These are phyloP conservation scores for Hansenula sp. DNA, from an alignment of 1,139 yeast species.

Conservation along the genomic window DNA sequence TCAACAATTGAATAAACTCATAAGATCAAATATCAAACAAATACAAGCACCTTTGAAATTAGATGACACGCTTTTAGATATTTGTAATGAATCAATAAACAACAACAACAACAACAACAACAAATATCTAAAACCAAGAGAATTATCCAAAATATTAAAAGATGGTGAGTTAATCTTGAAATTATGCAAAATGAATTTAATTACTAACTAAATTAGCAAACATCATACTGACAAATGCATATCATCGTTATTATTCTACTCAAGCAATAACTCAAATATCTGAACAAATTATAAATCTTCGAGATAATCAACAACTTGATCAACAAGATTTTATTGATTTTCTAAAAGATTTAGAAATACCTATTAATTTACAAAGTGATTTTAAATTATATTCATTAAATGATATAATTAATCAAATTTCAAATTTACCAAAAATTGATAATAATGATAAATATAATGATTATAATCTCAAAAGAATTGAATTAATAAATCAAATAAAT, in stretches of 20 bases:
- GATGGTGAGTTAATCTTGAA: not conserved
- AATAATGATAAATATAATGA: constrained; percentile 1
- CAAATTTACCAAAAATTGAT: constrained; percentile 11
- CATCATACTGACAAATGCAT: constrained; percentile 5
- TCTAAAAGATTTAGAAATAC: constrained; percentile 10
- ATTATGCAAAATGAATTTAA: not conserved
- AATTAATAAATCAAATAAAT: constrained; percentile 5
- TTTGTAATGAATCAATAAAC: not conserved
- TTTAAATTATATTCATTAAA: constrained; percentile 13
- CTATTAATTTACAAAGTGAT: constrained; percentile 11
- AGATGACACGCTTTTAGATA: not conserved
- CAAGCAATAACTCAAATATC: constrained; percentile 17
- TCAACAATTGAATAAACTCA: not conserved
- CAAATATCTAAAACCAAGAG: not conserved
- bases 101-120: not conserved
- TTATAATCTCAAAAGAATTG: constrained; percentile 8
- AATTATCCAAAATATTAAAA: constrained; percentile 1
- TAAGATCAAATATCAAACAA: not conserved
- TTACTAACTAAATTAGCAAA: constrained; percentile 10
- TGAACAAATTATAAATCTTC: constrained; percentile 16
- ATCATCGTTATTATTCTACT: constrained; percentile 13
- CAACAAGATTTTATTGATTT: constrained; percentile 3
- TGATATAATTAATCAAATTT: constrained; percentile 15
- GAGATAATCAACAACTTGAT: constrained; percentile 9
- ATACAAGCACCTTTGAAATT: not conserved